Conservation (phyloP, 352 stramenopile species). For the Aphanomyces invadans region DNA sequence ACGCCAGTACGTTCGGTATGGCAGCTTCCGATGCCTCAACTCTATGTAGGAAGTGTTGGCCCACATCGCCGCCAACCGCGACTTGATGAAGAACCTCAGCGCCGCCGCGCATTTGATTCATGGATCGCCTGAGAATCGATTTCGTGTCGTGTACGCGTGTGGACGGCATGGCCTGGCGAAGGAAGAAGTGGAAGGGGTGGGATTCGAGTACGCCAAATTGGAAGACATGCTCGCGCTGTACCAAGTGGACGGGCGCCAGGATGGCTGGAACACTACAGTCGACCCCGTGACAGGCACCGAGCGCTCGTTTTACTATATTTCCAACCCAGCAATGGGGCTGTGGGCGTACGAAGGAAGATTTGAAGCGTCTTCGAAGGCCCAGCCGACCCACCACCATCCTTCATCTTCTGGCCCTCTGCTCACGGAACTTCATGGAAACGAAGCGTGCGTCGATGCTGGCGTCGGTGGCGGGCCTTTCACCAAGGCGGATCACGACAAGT, state of each 20-base stretch:
- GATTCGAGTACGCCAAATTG: constrained; percentile 88
- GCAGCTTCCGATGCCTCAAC: too few relatives aligned
- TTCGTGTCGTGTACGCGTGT: constrained; percentile 92
- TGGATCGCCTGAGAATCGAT: constrained; percentile 95
- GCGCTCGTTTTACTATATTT: constrained; percentile 95
- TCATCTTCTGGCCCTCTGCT: constrained; percentile 27
- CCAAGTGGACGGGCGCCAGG: constrained; percentile 66
- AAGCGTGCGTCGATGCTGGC: constrained; percentile 55
- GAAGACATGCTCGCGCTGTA: constrained; percentile 80
- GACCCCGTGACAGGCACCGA: constrained; percentile 38
- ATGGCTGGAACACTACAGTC: constrained; percentile 93
- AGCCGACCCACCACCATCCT: background rate
- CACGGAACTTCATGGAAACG: constrained; percentile 35
- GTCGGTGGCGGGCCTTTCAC: constrained; percentile 72
- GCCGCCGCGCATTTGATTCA: constrained; percentile 96
- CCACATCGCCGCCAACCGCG: constrained; percentile 84
- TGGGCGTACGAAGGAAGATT: constrained; percentile 89
- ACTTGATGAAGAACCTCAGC: constrained; percentile 93
- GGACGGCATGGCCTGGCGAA: constrained; percentile 80
- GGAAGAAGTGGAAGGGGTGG: constrained; percentile 90
- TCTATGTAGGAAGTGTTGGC: constrained; percentile 80
- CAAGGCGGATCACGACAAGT: constrained; percentile 10
- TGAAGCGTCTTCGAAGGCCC: constrained; percentile 38
- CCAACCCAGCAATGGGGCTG: constrained; percentile 93
- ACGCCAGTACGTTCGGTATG: constrained; percentile 77